Evolutionary conservation across 352 stramenopile species (phyloP).

Genomic region (Phytophthora vignae): DNA sequence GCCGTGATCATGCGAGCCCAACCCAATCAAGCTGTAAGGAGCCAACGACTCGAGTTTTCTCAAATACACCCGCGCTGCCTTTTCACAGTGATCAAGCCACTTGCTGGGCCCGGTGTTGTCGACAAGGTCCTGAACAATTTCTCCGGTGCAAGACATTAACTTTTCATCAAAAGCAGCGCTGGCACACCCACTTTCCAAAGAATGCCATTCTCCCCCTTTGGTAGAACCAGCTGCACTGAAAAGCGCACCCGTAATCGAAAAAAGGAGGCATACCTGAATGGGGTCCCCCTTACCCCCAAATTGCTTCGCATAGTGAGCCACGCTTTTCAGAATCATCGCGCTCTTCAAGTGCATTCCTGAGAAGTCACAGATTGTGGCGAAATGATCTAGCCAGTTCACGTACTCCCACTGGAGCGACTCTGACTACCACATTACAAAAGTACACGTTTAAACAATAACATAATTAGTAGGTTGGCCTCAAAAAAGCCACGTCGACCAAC

Average conservation of each 20-base stretch:
- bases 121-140: slow-evolving; percentile 36
- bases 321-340: slow-evolving; percentile 49
- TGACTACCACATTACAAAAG: slow-evolving; percentile 36
- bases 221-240: slow-evolving; percentile 29
- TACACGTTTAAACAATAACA: background rate
- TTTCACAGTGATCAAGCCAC: slow-evolving; percentile 41
- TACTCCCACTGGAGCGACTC: slow-evolving; percentile 60
- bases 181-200: background rate
- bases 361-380: slow-evolving; percentile 55
- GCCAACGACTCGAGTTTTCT: slow-evolving; percentile 42
- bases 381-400: slow-evolving; percentile 71
- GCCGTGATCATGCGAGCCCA: slow-evolving; percentile 16
- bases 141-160: slow-evolving; percentile 19
- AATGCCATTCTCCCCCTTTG: slow-evolving; percentile 5
- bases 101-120: slow-evolving; percentile 12
- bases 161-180: slow-evolving; percentile 20
- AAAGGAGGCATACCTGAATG: slow-evolving; percentile 36
- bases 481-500: background rate
- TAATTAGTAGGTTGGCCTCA: slow-evolving; percentile 14
- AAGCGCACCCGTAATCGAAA: slow-evolving; percentile 33
- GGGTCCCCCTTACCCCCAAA: slow-evolving; percentile 19
- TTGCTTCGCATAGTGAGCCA: slow-evolving; percentile 37
- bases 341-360: slow-evolving; percentile 37
- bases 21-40: slow-evolving; percentile 21
- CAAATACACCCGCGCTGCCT: slow-evolving; percentile 41